phyloP scores from a whole-genome alignment of 371 early-diverging fungal genomes.

The Apophysomyces sp. region DNA sequence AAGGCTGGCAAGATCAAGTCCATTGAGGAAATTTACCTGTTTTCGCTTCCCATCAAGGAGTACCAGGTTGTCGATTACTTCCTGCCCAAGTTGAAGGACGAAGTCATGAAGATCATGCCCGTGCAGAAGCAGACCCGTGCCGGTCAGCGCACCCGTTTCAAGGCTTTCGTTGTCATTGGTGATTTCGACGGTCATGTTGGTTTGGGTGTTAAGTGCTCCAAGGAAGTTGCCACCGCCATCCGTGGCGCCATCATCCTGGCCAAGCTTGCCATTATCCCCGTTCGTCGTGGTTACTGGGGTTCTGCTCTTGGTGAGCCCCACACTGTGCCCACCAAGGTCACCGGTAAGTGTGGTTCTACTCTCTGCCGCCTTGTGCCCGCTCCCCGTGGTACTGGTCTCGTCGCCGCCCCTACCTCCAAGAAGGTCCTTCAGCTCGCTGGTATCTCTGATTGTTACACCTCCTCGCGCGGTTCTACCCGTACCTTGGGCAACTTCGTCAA shows the following conservation, averaged over 20 bases:
- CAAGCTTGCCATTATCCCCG: constrained; percentile 96
- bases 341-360: constrained; percentile 70
- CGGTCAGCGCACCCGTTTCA: constrained; percentile 99
- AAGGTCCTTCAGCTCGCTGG: constrained; percentile 97
- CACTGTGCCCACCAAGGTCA: constrained; percentile 28
- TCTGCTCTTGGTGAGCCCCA: constrained; percentile 81
- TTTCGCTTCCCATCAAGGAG: constrained; percentile 98
- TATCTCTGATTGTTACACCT: constrained; percentile 96
- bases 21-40: constrained; percentile 90
- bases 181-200: constrained; percentile 97
- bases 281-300: constrained; percentile 99
- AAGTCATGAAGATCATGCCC: constrained; percentile 98
- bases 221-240: constrained; percentile 98
- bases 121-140: constrained; percentile 99
- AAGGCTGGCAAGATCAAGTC: constrained; percentile 86
- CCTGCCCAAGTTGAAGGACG: constrained; percentile 95
- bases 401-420: constrained; percentile 95
- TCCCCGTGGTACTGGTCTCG: constrained; percentile 98
- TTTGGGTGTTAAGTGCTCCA: constrained; percentile 97
- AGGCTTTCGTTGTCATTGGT: constrained; percentile 98
- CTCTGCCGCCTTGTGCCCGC: constrained; percentile 95
- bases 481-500: constrained; percentile 97
- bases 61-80: constrained; percentile 98
- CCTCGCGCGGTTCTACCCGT: constrained; percentile 85
- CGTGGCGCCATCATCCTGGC: constrained; percentile 97